Percentiles rank a stretch among this genome's conserved stretches.
Evolutionary conservation across 805 yeast species (phyloP).

Genomic region (Starmerella stigmatis): DNA sequence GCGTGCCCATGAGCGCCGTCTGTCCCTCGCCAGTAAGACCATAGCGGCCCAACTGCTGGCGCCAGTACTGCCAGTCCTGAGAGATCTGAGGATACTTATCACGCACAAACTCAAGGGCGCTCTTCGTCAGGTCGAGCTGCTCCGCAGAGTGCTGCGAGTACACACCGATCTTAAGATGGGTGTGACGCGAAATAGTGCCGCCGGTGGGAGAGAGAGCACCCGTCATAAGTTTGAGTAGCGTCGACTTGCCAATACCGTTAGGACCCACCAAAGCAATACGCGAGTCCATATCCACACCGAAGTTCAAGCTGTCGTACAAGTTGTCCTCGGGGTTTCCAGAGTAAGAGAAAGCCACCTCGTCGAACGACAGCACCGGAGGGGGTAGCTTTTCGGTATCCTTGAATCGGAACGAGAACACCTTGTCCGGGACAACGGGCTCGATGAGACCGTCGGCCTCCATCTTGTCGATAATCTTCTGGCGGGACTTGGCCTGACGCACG

Average conservation of each 20-base stretch:
- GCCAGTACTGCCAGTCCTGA: conserved; percentile 93
- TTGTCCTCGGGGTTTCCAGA: conserved; percentile 64
- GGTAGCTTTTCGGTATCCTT: conserved; percentile 94
- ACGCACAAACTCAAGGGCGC: conserved; percentile 93
- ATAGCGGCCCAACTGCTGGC: conserved; percentile 94
- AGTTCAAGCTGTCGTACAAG: conserved; percentile 80
- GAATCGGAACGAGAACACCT: conserved; percentile 87
- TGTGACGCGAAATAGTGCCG: conserved; percentile 94
- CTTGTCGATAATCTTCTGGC: conserved; percentile 98
- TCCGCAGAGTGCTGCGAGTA: conserved; percentile 99
- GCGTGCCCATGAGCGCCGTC: conserved; percentile 95
- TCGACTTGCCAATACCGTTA: conserved; percentile 98
- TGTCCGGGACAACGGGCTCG: conserved; percentile 85
- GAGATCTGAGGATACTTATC: conserved; percentile 82
- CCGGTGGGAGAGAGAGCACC: conserved; percentile 81
- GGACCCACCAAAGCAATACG: conserved; percentile 97
- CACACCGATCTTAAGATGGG: conserved; percentile 95
- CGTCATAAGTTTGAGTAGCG: conserved; percentile 90
- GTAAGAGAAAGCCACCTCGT: conserved; percentile 86
- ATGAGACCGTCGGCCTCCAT: conserved; percentile 98
- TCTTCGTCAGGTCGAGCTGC: conserved; percentile 89
- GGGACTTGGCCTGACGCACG: conserved; percentile 97
- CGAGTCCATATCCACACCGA: conserved; percentile 99
- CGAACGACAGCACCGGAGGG: conserved; percentile 96
- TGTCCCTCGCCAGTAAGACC: conserved; percentile 99